phyloP scores from a whole-genome alignment of 106 monocot species.

The Allium sativum region DNA sequence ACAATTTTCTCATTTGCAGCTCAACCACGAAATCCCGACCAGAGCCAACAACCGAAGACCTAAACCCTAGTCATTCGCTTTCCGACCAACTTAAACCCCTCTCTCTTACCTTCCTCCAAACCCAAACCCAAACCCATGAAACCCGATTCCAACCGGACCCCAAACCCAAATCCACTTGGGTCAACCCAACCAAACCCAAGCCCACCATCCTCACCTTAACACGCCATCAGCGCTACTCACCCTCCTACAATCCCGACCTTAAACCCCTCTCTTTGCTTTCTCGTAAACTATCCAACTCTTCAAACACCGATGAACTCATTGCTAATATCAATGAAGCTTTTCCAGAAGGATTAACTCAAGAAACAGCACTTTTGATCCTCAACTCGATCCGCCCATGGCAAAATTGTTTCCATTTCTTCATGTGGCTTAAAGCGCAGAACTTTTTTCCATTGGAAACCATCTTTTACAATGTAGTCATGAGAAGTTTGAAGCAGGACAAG shows the following conservation, averaged over 20 bases:
- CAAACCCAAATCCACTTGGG: conserved; percentile 64
- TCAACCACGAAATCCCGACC: conserved; percentile 15
- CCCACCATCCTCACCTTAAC: conserved; percentile 54
- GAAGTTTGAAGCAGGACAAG: conserved; percentile 39
- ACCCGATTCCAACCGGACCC: neutral
- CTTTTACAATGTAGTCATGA: conserved; percentile 77
- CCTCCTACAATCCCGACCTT: conserved; percentile 23
- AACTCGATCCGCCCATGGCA: conserved; percentile 47
- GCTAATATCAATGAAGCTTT: conserved; percentile 18
- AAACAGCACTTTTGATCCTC: conserved; percentile 57
- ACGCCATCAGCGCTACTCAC: conserved; percentile 38
- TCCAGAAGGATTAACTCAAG: conserved; percentile 14
- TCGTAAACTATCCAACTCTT: conserved; percentile 12
- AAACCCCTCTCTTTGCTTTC: conserved; percentile 25
- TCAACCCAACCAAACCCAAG: conserved; percentile 74
- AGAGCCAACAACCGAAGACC: conserved; percentile 3
- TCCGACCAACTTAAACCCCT: conserved; percentile 70
- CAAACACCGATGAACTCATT: conserved; percentile 19
- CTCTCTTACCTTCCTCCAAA: conserved; percentile 59
- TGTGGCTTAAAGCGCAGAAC: conserved; percentile 30
- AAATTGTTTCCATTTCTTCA: conserved; percentile 45
- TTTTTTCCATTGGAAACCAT: conserved; percentile 58
- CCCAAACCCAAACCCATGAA: neutral
- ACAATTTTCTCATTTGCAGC: conserved; percentile 10
- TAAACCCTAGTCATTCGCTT: conserved; percentile 22